Evolutionary conservation across 306 rosid genomes (phyloP), one percentile per base, ranked within the genome.

Genomic region (Cucurbita argyrosperma): DNA sequence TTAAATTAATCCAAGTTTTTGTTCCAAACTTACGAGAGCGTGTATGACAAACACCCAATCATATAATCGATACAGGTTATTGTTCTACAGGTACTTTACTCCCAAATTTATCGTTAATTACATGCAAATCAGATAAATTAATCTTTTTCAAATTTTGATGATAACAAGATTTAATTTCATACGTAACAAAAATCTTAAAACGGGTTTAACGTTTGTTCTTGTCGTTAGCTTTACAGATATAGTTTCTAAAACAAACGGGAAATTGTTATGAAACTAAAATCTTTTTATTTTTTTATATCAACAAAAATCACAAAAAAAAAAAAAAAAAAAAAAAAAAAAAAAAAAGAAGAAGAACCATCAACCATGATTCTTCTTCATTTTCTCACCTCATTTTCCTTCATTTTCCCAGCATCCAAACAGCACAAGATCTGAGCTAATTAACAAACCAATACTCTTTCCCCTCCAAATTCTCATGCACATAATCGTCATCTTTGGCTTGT

Each of bases 351-450:
- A 10, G 0, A 8, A 54, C 45, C 5, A 8, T 45, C 4, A 68
- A 47, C 43, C 58, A 69, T 69, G 58, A 47, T 49, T 50, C 46
- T 50, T 50, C 74, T 30, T 50, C 74, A 47, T 67, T 15, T 67
- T 47, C 58, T 69, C 56, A 7, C 58, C 74, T 14, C 9, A 3
- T 68, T 68, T 47, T 37, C 43, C 14, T 26, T 49, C 15, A 70
- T 70, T 70, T 70, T 30, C 74, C 74, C 10, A 11, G 46, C 74
- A 49, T 30, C 74, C 74, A 69, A 69, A 15, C 74, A 69, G 43
- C 53, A 0, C 30, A 63, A 7, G 37, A 45, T 67, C 13, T 14
- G 14, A 14, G 5, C 15, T 5, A 14, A 50, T 50, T 14, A 14
- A 13, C 5, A 2, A 14, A 50, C 14, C 54, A 50, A 4, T 50